Percentiles rank a stretch among this genome's conserved stretches.
These are phyloP conservation scores for Aspergillus asperescens DNA, from an alignment of 495 filamentous ascomycete species.

Conservation along the genomic window DNA sequence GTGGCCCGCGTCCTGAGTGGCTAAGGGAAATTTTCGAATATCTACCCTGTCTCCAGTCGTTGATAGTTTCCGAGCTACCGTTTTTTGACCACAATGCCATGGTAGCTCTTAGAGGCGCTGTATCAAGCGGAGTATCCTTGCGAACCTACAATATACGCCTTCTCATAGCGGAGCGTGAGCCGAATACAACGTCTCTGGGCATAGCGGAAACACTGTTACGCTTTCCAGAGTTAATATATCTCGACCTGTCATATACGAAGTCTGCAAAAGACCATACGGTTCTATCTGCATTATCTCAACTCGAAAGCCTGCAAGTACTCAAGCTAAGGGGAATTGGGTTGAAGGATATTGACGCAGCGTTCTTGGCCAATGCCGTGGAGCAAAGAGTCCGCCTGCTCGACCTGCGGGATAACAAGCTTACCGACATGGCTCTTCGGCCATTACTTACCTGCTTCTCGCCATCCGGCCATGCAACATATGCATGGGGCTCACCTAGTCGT, in stretches of 20 bases:
- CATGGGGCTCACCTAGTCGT: background rate
- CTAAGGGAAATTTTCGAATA: constrained; percentile 56
- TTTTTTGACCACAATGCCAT: constrained; percentile 63
- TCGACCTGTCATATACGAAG: constrained; percentile 58
- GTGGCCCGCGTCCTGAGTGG: constrained; percentile 56
- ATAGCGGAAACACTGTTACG: constrained; percentile 48
- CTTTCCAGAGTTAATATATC: constrained; percentile 52
- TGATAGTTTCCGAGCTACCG: constrained; percentile 56
- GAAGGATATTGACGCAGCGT: constrained; percentile 49
- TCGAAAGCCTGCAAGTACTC: constrained; percentile 51
- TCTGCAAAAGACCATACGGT: constrained; percentile 50
- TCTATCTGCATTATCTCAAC: constrained; percentile 36
- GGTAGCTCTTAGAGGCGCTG: constrained; percentile 37
- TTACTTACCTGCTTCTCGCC: constrained; percentile 48
- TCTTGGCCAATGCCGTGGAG: constrained; percentile 50
- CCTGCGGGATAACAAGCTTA: constrained; percentile 54
- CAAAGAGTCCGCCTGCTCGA: constrained; percentile 53
- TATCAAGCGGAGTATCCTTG: constrained; percentile 21
- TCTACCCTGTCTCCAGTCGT: constrained; percentile 54
- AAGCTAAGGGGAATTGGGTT: constrained; percentile 55
- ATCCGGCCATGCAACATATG: constrained; percentile 3
- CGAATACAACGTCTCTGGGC: constrained; percentile 51
- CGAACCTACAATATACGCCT: constrained; percentile 45
- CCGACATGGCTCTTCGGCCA: constrained; percentile 49
- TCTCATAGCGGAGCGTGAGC: constrained; percentile 52